Evolutionary conservation across 148 eudicot species (phyloP).

Genomic region (Drosera capensis): DNA sequence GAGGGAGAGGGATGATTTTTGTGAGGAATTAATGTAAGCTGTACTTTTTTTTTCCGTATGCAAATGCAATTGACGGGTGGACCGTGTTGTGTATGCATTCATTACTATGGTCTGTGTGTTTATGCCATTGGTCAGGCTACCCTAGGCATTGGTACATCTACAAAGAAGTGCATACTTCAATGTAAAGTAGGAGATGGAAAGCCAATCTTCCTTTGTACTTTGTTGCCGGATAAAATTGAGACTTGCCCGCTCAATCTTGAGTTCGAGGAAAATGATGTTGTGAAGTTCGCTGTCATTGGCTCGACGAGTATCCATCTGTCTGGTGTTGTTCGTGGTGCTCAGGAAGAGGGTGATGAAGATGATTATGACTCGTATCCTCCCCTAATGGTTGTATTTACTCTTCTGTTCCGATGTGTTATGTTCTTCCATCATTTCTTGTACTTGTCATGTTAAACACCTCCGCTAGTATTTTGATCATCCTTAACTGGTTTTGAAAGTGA

Average conservation of each 20-base stretch:
- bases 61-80: not conserved
- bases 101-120: not conserved
- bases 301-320: slow-evolving; percentile 73
- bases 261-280: slow-evolving; percentile 71
- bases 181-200: slow-evolving; percentile 57
- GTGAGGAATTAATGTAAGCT: too few relatives aligned
- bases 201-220: slow-evolving; percentile 57
- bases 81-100: not conserved
- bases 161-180: slow-evolving; percentile 54
- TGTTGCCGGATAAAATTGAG: slow-evolving; percentile 68
- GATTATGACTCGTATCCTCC: slow-evolving; percentile 69
- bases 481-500: slow-evolving; percentile 52
- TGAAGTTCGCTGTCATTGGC: slow-evolving; percentile 66
- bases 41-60: too few relatives aligned
- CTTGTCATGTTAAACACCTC: not conserved
- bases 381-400: not conserved
- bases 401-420: slow-evolving; percentile 1
- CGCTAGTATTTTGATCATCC: slow-evolving; percentile 14
- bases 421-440: not conserved
- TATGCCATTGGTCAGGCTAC: slow-evolving; percentile 47
- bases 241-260: slow-evolving; percentile 57
- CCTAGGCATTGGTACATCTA: slow-evolving; percentile 41
- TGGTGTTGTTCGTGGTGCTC: slow-evolving; percentile 37
- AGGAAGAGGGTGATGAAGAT: slow-evolving; percentile 14
- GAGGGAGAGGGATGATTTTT: too few relatives aligned